A percentile compares a stretch with the other conserved stretches of the same genome.
These are phyloP conservation scores for Austropuccinia psidii DNA, from an alignment of 1,284 basidiomycete genomes.

Conservation along the genomic window DNA sequence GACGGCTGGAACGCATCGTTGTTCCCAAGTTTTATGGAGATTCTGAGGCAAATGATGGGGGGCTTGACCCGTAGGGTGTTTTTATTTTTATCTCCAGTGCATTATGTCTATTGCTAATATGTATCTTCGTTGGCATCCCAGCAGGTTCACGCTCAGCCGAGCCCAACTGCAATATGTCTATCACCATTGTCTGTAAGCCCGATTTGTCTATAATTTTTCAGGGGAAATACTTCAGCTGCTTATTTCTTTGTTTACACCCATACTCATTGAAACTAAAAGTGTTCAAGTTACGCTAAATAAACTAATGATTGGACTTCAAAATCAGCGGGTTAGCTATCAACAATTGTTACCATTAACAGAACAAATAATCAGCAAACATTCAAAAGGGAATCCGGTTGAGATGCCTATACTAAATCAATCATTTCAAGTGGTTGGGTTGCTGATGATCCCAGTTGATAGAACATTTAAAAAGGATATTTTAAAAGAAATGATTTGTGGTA, in stretches of 20 bases:
- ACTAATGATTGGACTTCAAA: background rate
- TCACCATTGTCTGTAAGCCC: conserved; percentile 27
- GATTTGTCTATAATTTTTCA: background rate
- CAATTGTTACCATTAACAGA: conserved; percentile 5
- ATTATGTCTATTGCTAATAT: background rate
- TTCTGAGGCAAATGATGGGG: conserved; percentile 13
- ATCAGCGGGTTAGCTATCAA: conserved; percentile 6
- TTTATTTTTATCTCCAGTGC: background rate
- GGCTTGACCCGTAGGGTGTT: conserved; percentile 5
- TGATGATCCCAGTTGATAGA: background rate
- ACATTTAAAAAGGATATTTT: background rate
- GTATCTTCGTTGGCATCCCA: background rate
- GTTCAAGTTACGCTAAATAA: conserved; percentile 17
- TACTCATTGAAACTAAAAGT: background rate
- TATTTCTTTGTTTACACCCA: background rate
- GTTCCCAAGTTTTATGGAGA: conserved; percentile 6
- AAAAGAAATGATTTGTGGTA: background rate
- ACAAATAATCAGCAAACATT: conserved; percentile 7
- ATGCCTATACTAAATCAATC: background rate
- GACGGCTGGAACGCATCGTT: background rate
- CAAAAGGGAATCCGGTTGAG: background rate
- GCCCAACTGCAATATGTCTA: conserved; percentile 24
- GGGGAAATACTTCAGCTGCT: background rate
- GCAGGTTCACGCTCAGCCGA: conserved; percentile 19
- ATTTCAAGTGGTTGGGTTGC: conserved; percentile 5